These are phyloP conservation scores for Fusarium camptoceras DNA, from an alignment of 2,329 filamentous ascomycete genomes.

Conservation along the genomic window DNA sequence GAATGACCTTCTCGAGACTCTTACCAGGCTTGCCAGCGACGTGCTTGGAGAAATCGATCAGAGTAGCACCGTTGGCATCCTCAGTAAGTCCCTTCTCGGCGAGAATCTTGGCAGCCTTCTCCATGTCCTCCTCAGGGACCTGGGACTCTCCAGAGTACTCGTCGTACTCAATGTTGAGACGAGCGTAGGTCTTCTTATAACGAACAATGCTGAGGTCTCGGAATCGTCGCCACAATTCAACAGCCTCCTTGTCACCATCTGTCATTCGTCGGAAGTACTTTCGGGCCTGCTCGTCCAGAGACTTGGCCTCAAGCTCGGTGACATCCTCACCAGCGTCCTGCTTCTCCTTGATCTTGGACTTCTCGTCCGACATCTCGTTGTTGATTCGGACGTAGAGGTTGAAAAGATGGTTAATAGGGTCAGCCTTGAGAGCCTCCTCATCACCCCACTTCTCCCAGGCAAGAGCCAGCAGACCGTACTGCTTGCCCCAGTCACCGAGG, in stretches of 20 bases:
- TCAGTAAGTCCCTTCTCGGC: conserved; percentile 73
- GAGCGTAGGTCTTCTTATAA: conserved; percentile 75
- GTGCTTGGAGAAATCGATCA: conserved; percentile 78
- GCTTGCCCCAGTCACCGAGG: conserved; percentile 49
- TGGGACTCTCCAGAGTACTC: conserved; percentile 79
- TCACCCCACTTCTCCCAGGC: conserved; percentile 81
- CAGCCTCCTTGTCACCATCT: conserved; percentile 70
- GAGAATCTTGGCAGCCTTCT: conserved; percentile 70
- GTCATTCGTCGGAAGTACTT: conserved; percentile 78
- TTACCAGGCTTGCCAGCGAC: conserved; percentile 75
- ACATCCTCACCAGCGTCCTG: conserved; percentile 66
- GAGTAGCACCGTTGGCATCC: conserved; percentile 77
- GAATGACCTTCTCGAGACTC: conserved; percentile 75
- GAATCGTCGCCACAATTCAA: conserved; percentile 74
- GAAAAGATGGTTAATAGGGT: conserved; percentile 85
- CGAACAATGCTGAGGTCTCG: conserved; percentile 74
- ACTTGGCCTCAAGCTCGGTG: conserved; percentile 61
- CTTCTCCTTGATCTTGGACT: conserved; percentile 70
- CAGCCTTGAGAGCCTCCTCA: conserved; percentile 75
- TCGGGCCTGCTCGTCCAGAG: conserved; percentile 79
- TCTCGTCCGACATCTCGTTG: conserved; percentile 72
- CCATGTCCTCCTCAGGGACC: conserved; percentile 75
- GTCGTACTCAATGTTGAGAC: conserved; percentile 78
- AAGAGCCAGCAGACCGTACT: conserved; percentile 62
- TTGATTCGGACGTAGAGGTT: conserved; percentile 86